Conservation (phyloP, 352 stramenopile species). For the Phytopythium delawarense region DNA sequence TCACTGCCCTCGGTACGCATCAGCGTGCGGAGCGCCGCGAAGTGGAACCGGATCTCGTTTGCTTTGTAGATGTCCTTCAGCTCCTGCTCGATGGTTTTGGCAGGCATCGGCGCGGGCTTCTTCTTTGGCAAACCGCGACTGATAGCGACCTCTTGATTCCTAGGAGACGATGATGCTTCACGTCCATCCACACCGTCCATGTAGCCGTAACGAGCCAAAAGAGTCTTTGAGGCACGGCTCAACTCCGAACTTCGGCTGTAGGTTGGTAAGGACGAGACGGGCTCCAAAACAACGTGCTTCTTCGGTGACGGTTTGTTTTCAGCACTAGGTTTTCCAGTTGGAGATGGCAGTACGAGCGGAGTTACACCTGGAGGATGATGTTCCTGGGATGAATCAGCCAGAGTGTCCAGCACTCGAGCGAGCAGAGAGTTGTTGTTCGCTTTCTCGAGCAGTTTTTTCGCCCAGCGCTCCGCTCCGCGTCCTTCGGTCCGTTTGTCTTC, state of each 20-base stretch:
- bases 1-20: background rate
- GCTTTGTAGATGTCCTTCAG: constrained; percentile 71
- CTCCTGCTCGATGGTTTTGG: constrained; percentile 63
- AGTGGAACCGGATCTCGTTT: constrained; percentile 90
- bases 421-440: constrained; percentile 49
- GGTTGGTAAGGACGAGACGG: background rate
- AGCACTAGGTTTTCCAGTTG: background rate
- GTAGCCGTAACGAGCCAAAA: constrained; percentile 82
- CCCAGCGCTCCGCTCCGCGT: constrained; percentile 49
- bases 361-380: constrained; percentile 4
- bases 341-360: constrained; percentile 2
- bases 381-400: constrained; percentile 27
- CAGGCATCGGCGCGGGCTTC: constrained; percentile 1
- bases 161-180: constrained; percentile 14
- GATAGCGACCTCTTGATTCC: constrained; percentile 14
- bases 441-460: constrained; percentile 50
- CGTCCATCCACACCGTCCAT: constrained; percentile 48
- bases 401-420: constrained; percentile 53
- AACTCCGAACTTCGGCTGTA: constrained; percentile 41
- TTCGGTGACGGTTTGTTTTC: constrained; percentile 4
- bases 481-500: constrained; percentile 6
- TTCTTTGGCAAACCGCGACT: constrained; percentile 10
- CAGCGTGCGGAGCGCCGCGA: constrained; percentile 70
- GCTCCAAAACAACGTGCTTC: constrained; percentile 3
- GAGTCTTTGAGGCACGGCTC: constrained; percentile 77